phyloP scores from a whole-genome alignment of 179 eudicot genomes.

The Pouteria campechiana region DNA sequence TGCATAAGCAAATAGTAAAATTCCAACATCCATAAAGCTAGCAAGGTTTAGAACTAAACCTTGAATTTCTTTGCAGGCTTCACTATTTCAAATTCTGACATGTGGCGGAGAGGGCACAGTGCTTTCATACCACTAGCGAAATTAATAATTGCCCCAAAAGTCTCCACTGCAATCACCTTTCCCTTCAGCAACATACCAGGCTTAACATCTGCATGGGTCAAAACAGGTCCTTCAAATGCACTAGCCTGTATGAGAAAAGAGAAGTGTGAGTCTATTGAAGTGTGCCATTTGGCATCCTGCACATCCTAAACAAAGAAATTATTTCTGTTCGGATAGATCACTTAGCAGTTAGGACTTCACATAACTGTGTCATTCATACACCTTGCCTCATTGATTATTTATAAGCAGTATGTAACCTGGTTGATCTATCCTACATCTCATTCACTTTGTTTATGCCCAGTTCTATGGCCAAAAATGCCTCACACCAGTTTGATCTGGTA shows the following conservation, averaged over 20 bases:
- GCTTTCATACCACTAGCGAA: constrained; percentile 94
- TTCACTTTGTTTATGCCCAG: no score
- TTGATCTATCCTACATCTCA: no score
- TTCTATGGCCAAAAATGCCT: no score
- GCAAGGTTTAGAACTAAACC: constrained; percentile 22
- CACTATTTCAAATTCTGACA: constrained; percentile 84
- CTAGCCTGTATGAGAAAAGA: constrained; percentile 50
- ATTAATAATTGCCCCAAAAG: constrained; percentile 69
- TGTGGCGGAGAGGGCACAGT: constrained; percentile 88
- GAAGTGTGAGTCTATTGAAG: no score
- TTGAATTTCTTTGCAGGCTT: constrained; percentile 87
- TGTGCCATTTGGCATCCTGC: no score
- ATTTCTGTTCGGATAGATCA: no score
- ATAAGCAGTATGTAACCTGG: no score
- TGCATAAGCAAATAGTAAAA: neutral
- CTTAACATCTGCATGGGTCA: constrained; percentile 97
- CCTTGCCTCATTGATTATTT: no score
- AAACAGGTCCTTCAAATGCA: constrained; percentile 92
- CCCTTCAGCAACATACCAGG: constrained; percentile 96
- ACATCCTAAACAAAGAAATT: no score
- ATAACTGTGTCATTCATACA: no score
- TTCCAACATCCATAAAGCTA: neutral
- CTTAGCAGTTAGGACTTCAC: no score
- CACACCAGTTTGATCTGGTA: no score
- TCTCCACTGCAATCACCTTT: constrained; percentile 57